A percentile compares a stretch with the other conserved stretches of the same genome.
Evolutionary conservation across 2,329 filamentous ascomycete species (phyloP).

Genomic region (Triangularia verruculosa): DNA sequence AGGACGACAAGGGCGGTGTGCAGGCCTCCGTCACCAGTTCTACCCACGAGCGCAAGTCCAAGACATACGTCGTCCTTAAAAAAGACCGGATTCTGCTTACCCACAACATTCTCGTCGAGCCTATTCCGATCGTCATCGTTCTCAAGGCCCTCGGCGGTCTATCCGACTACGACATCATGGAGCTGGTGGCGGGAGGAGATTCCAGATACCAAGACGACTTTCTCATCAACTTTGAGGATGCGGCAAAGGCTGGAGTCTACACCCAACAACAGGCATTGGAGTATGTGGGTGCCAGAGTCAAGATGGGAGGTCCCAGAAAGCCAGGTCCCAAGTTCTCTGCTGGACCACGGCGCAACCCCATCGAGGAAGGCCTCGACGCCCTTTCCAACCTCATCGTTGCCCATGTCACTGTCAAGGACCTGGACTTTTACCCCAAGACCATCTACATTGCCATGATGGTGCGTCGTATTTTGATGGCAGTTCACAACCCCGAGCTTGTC

Average conservation of each 20-base stretch:
- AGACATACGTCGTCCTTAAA: slow-evolving; percentile 92
- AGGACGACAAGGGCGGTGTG: slow-evolving; percentile 83
- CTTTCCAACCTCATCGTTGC: slow-evolving; percentile 90
- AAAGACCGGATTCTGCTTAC: slow-evolving; percentile 87
- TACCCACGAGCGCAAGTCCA: slow-evolving; percentile 95
- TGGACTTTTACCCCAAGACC: slow-evolving; percentile 96
- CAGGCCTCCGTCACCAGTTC: slow-evolving; percentile 97
- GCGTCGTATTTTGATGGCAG: slow-evolving; percentile 90
- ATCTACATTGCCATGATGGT: slow-evolving; percentile 97
- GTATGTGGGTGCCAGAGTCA: slow-evolving; percentile 81
- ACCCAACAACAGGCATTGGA: slow-evolving; percentile 96
- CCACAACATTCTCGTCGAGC: slow-evolving; percentile 90
- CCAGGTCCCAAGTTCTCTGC: slow-evolving; percentile 30
- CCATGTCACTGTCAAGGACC: slow-evolving; percentile 84
- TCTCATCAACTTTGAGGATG: slow-evolving; percentile 90
- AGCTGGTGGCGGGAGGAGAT: slow-evolving; percentile 85
- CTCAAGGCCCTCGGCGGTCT: slow-evolving; percentile 92
- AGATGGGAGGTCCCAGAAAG: slow-evolving; percentile 69
- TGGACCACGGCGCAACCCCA: slow-evolving; percentile 67
- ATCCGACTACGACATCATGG: slow-evolving; percentile 91
- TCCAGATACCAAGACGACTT: slow-evolving; percentile 92
- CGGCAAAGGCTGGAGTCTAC: slow-evolving; percentile 75
- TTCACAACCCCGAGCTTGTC: slow-evolving; percentile 82
- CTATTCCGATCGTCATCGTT: slow-evolving; percentile 91
- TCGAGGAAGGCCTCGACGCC: slow-evolving; percentile 89